Conservation (phyloP, 495 filamentous ascomycete species). For the Trypethelium eluteriae region DNA sequence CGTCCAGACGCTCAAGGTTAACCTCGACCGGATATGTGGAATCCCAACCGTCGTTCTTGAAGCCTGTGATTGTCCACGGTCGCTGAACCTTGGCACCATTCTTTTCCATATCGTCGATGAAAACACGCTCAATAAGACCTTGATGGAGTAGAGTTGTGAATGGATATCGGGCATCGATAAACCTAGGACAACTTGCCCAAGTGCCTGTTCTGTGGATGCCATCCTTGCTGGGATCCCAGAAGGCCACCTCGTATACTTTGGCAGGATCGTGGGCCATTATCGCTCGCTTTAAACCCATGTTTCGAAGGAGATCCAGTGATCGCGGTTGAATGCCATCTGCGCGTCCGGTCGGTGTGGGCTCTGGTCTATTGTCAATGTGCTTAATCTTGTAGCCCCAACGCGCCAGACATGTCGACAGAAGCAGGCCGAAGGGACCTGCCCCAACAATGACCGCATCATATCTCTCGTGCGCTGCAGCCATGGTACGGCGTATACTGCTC, state of each 20-base stretch:
- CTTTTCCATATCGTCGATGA: conserved; percentile 56
- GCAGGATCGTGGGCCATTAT: conserved; percentile 59
- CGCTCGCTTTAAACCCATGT: conserved; percentile 55
- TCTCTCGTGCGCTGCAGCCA: conserved; percentile 31
- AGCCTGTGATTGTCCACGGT: conserved; percentile 56
- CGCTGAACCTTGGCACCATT: conserved; percentile 50
- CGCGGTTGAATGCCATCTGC: conserved; percentile 72
- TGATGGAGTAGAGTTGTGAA: conserved; percentile 61
- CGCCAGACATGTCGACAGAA: conserved; percentile 73
- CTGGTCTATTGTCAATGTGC: conserved; percentile 57
- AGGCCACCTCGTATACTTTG: conserved; percentile 60
- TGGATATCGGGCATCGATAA: conserved; percentile 59
- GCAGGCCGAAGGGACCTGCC: conserved; percentile 79
- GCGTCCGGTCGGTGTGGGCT: conserved; percentile 58
- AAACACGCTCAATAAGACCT: conserved; percentile 57
- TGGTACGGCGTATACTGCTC: neutral
- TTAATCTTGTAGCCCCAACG: conserved; percentile 63
- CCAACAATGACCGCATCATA: conserved; percentile 79
- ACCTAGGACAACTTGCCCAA: conserved; percentile 57
- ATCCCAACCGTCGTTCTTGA: conserved; percentile 52
- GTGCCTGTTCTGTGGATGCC: conserved; percentile 53
- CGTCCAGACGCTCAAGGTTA: conserved; percentile 65
- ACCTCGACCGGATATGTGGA: conserved; percentile 57
- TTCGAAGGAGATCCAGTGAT: conserved; percentile 60
- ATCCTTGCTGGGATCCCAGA: conserved; percentile 51